Percentiles rank a stretch among this genome's conserved stretches.
These are phyloP conservation scores for Inonotus hispidus DNA, from an alignment of 1,284 basidiomycete genomes.

Conservation along the genomic window DNA sequence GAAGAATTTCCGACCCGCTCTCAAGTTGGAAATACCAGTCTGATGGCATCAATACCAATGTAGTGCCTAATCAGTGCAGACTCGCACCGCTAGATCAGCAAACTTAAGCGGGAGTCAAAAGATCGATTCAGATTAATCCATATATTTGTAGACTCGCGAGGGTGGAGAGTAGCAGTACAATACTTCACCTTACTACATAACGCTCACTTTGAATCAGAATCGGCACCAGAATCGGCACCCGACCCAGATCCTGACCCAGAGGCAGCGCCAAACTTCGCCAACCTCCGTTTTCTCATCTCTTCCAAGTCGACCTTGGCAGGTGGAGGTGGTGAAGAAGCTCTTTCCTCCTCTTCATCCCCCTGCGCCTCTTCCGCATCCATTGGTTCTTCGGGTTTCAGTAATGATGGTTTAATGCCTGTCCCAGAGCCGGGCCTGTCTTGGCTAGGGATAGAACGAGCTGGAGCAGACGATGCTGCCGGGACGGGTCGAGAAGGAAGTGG, in stretches of 20 bases:
- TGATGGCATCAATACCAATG: too few relatives aligned
- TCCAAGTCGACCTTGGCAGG: slow-evolving; percentile 51
- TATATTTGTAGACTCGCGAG: too few relatives aligned
- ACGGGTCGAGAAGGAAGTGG: slow-evolving; percentile 26
- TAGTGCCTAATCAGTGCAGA: too few relatives aligned
- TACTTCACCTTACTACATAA: too few relatives aligned
- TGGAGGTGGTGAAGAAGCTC: slow-evolving; percentile 23
- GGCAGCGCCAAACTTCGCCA: slow-evolving; percentile 66
- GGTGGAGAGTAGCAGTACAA: too few relatives aligned
- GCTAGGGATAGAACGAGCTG: slow-evolving; percentile 6
- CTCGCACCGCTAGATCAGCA: too few relatives aligned
- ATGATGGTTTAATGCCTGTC: slow-evolving; percentile 12
- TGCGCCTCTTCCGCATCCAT: slow-evolving; percentile 18
- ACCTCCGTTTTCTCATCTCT: slow-evolving; percentile 69
- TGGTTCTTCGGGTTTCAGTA: slow-evolving; percentile 25
- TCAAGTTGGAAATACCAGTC: too few relatives aligned
- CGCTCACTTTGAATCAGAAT: too few relatives aligned
- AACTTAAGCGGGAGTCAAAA: too few relatives aligned
- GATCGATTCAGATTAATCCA: too few relatives aligned
- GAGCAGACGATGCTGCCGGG: slow-evolving; percentile 21
- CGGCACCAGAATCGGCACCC: too few relatives aligned
- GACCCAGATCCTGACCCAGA: neutral
- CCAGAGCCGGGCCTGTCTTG: slow-evolving; percentile 17
- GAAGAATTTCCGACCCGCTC: too few relatives aligned
- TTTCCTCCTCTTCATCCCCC: slow-evolving; percentile 23